Evolutionary conservation across 306 rosid species (phyloP), one percentile per base, ranked within the genome.

Genomic region (Quercus suber): DNA sequence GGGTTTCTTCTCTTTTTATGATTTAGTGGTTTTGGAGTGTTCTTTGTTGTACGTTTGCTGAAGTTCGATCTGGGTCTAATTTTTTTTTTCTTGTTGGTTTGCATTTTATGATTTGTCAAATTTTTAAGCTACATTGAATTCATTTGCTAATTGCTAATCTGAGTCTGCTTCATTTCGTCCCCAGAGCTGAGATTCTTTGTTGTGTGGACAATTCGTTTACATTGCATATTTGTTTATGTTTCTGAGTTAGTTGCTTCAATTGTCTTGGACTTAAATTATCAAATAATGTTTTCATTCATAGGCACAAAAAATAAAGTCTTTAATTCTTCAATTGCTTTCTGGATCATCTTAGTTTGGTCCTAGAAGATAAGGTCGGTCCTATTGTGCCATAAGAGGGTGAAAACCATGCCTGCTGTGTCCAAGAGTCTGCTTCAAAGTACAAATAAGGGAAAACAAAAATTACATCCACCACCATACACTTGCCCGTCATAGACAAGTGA

Each of bases 121-220:
- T 75, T 78, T 31, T 17, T 6, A 49, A 17, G 23, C 79, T 28
- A 69, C 60, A 69, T 27, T 5, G 25, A 64, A 19, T 41, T 69
- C 0, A 70, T 65, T 72, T 60, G 61, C 49, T 58, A 73, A 70
- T 64, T 82, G 10, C 37, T 77, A 71, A 43, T 55, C 81, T 61
- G 81, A 77, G 73, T 71, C 35, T 67, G 31, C 52, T 6, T 56
- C 55, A 63, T 55, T 73, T 63, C 23, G 78, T 12, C 59, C 67
- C 63, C 23, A 11, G 51, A 49, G 52, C 56, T 65, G 49, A 13
- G 31, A 55, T 76, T 79, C 20, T 27, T 31, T 35, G 74, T 55
- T 80, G 27, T 80, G 67, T 69, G 43, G 69, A 35, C 27, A 9
- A 23, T n/a, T 2, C 14, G 21, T 28, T 25, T 28, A 8, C 28